phyloP scores from a whole-genome alignment of 257 asterid species.

The Solanum tacnaense region DNA sequence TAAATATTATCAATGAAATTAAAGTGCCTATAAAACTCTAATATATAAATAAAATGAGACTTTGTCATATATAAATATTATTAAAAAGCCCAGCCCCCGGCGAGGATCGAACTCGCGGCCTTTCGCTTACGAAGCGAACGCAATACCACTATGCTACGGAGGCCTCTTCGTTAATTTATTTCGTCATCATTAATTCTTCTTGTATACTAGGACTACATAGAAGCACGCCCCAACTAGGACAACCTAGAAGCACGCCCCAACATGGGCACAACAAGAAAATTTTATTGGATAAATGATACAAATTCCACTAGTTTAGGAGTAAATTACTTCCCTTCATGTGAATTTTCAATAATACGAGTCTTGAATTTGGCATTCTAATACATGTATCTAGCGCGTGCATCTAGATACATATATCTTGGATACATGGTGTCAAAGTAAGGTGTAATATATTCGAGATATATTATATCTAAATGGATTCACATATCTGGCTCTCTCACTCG shows the following conservation, averaged over 20 bases:
- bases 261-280: neutral
- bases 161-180: neutral
- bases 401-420: neutral
- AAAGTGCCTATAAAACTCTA: no score
- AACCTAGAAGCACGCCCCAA: no score
- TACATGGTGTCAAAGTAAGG: no score
- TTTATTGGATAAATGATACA: neutral
- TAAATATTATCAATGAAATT: no score
- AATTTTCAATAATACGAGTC: no score
- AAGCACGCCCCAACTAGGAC: no score
- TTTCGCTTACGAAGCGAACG: slow-evolving; percentile 99
- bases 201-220: no score
- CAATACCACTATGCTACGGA: slow-evolving; percentile 99
- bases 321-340: neutral
- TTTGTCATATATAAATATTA: no score
- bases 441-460: neutral
- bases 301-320: neutral
- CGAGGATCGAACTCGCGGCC: slow-evolving; percentile 99
- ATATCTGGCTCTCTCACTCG: neutral
- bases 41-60: no score
- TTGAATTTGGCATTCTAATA: no score
- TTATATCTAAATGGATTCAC: no score
- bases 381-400: neutral
- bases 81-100: slow-evolving; percentile 49
- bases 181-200: neutral